Evolutionary conservation across 1,139 yeast genomes (phyloP).

Genomic region (Yamadazyma diospyri): DNA sequence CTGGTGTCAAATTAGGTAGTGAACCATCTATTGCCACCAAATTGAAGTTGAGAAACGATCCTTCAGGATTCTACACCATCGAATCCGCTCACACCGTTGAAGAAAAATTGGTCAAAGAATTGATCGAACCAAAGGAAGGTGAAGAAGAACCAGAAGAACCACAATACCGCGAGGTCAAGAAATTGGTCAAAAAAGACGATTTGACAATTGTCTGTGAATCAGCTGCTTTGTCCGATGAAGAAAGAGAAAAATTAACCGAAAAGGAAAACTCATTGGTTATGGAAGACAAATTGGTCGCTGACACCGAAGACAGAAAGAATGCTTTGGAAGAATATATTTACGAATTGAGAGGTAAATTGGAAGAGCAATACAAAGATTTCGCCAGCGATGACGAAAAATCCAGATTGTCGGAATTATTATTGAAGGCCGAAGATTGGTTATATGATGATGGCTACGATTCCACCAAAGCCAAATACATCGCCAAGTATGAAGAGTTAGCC

Average conservation of each 20-base stretch:
- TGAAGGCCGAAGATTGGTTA: slow-evolving; percentile 95
- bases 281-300: slow-evolving; percentile 95
- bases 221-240: slow-evolving; percentile 59
- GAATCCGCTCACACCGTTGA: slow-evolving; percentile 95
- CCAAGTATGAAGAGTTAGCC: slow-evolving; percentile 96
- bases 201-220: slow-evolving; percentile 56
- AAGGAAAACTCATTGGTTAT: slow-evolving; percentile 78
- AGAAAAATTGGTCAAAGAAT: slow-evolving; percentile 85
- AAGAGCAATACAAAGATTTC: slow-evolving; percentile 83
- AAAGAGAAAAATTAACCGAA: slow-evolving; percentile 66
- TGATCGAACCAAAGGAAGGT: slow-evolving; percentile 59
- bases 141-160: slow-evolving; percentile 59
- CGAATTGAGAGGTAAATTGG: slow-evolving; percentile 95
- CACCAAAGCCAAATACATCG: slow-evolving; percentile 93
- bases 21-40: slow-evolving; percentile 82
- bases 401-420: slow-evolving; percentile 67
- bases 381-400: slow-evolving; percentile 90
- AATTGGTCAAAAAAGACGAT: slow-evolving; percentile 88
- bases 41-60: slow-evolving; percentile 94
- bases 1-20: slow-evolving; percentile 77
- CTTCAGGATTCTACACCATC: slow-evolving; percentile 91
- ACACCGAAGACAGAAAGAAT: slow-evolving; percentile 98
- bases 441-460: slow-evolving; percentile 97
- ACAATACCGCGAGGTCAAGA: slow-evolving; percentile 86
- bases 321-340: slow-evolving; percentile 98